Base-by-base conservation (phyloP, 2,329 filamentous ascomycete species). In the Alternaria tenuissima region DNA sequence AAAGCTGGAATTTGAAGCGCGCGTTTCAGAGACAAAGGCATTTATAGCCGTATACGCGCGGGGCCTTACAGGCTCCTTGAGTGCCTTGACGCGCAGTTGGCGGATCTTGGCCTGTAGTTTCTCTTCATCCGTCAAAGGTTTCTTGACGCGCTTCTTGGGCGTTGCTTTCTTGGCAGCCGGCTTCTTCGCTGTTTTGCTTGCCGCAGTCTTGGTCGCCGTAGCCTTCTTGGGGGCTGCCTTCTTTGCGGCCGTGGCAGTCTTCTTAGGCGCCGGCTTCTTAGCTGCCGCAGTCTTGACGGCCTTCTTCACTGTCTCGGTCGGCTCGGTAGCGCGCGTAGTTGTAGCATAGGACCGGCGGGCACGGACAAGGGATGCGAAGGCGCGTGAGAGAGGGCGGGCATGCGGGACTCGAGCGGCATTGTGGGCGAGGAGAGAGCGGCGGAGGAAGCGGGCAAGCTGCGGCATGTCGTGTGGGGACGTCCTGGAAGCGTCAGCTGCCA, bases 61-160 rank as follows among this genome's bases (percentile, higher is more conserved):
- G 22, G 18, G 41, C 3, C 18, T 7, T 1, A 61, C 36, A 5
- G 81, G 81, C 38, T 75, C 74, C 20, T 64, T 63, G 46, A 83
- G 72, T 2, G 81, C 80, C 43, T 62, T 67, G 63, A 69, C 68
- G 64, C 79, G 80, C 46, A 81, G 68, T n/a, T 73, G 68, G 24
- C 57, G 63, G 48, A 80, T 64, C 22, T 28, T 42, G 39, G 41
- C 51, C 47, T 71, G 74, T 52, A 69, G 57, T 69, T 78, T 75
- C 55, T 76, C 57, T 57, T 74, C 70, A 3, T 62, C 58, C 4
- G 74, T 73, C 36, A 72, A 69, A 41, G 36, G 61, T 69, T 70
- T 76, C 61, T 69, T 73, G 26, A 47, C 61, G 26, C 60, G 61
- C 66, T 67, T 70, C 62, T 57, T 70, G 16, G 59, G 67, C 18